Evolutionary conservation across 768 basidiomycete species (phyloP), one percentile per base, ranked within the genome.

Genomic region (Boletellus sp.): DNA sequence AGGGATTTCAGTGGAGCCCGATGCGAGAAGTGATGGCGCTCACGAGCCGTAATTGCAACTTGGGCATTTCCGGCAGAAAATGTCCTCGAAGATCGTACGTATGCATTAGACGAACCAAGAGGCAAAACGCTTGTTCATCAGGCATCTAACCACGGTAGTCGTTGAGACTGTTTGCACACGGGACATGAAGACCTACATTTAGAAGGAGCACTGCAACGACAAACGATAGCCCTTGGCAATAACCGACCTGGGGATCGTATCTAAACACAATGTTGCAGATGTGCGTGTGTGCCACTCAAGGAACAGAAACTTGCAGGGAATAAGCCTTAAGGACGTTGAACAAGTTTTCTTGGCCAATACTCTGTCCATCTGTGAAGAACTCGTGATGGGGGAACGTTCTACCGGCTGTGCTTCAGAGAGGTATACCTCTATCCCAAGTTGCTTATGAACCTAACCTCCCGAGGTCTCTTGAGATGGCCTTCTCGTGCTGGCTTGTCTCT

Each of bases 21-120:
- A 24, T 3, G n/a, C 8, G 7, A 2, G 35, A 36, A 19, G 16
- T 19, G 24, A 23, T 46, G 35, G 20, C 22, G 65, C 83, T 72
- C 64, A 90, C 88, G 52, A 99, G 78, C 19, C 95, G 90, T 37
- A 94, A 72, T 65, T 98, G 96, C 6, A 99, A 68, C 57, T 93
- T 95, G 1, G 96, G 96, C 96, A 99, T 99, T 62, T 99, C 95
- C 4, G 96, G 94, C n/a, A 97, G 75, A 71, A 94, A 99, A 70
- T 97, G 95, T 1, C 93, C 93, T 38, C 95, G 84, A 3, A 98
- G 76, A 67, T 95, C 94, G 64, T 99, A 98, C 1, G 94, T 89
- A 52, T 96, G 78, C 96, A 98, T 98, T 15, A 99, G 70, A 46
- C 96, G 78, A 24, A 97, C 94, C 10, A 98, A 78, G 11, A 98